These are phyloP conservation scores for Cordyceps pruinosa DNA, from an alignment of 2,329 filamentous ascomycete species.

Conservation along the genomic window DNA sequence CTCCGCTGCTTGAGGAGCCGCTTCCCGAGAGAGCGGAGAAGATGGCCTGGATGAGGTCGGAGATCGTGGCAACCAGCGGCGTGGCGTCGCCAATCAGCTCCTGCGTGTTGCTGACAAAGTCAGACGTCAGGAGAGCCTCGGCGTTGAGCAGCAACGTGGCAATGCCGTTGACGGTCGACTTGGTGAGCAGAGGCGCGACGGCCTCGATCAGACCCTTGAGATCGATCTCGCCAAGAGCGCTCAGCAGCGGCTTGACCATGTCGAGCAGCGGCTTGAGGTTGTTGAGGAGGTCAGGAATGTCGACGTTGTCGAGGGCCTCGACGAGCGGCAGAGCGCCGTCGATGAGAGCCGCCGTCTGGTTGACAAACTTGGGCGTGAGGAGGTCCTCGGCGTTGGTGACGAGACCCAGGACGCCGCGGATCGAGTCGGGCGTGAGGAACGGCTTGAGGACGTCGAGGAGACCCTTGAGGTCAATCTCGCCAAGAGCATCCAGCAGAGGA, in stretches of 20 bases:
- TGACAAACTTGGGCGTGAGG: conserved; percentile 24
- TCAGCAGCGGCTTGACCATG: conserved; percentile 24
- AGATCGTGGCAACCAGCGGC: conserved; percentile 18
- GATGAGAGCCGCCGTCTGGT: conserved; percentile 26
- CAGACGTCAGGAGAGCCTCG: conserved; percentile 28
- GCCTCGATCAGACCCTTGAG: conserved; percentile 27
- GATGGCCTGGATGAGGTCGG: conserved; percentile 6
- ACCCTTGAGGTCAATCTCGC: conserved; percentile 31
- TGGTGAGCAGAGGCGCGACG: conserved; percentile 34
- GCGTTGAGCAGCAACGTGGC: conserved; percentile 32
- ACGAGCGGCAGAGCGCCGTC: conserved; percentile 31
- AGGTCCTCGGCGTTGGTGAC: conserved; percentile 30
- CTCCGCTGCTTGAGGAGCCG: background rate
- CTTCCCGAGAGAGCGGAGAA: conserved; percentile 3
- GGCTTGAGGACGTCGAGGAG: conserved; percentile 20
- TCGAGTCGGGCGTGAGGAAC: conserved; percentile 26
- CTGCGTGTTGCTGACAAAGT: conserved; percentile 35
- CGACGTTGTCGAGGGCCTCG: conserved; percentile 23
- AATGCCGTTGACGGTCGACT: conserved; percentile 29
- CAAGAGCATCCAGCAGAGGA: conserved; percentile 22
- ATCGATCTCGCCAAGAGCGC: conserved; percentile 24
- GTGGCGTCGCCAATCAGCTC: conserved; percentile 38
- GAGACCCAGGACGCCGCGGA: conserved; percentile 28
- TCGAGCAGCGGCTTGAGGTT: conserved; percentile 23
- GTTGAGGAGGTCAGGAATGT: conserved; percentile 4